Evolutionary conservation across 2,329 filamentous ascomycete species (phyloP), one percentile per base, ranked within the genome.

Genomic region (Sporothrix luriei): DNA sequence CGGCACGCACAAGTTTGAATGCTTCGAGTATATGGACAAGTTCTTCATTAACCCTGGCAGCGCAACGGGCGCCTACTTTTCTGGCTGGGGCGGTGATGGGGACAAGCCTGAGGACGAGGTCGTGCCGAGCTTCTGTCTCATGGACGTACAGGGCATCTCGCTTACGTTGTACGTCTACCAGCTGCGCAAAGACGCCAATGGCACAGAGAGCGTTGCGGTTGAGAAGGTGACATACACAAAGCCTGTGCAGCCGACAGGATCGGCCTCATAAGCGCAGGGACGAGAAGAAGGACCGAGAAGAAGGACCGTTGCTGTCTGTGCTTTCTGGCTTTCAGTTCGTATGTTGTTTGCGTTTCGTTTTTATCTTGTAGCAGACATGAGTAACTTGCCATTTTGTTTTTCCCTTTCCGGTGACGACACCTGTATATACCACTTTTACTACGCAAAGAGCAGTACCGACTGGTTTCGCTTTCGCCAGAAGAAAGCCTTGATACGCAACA

Each of bases 61-160:
- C 76, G 88, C 87, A 29, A 90, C 88, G 5, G 88, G 88, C 11
- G 88, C 88, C 2, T 87, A 87, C 73, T 82, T 85, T 26, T 85
- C 84, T 1, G 84, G 85, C 24, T 89, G 86, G 84, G 81, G 81
- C 24, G 66, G 85, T 85, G 52, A 83, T 91, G 24, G 89, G 89
- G 70, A 93, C 94, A 52, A 97, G 92, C 78, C 85, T 24, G 84
- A 81, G n/a, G 88, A 91, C 77, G 91, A 94, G 69, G 91, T 92
- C 29, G 90, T 89, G 69, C 94, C 94, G 33, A 97, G 93, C 78
- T 97, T 98, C 80, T 97, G 95, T 77, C 82, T 98, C 79, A 97
- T 98, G 94, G 94, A 98, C 86, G 92, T 97, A 48, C 94, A 98
- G 87, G 94, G 94, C 43, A 96, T 97, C 78, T 96, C 96, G 19